These are phyloP conservation scores for Naegleria fowleri DNA, from an alignment of 208 protist genomes.

Conservation along the genomic window DNA sequence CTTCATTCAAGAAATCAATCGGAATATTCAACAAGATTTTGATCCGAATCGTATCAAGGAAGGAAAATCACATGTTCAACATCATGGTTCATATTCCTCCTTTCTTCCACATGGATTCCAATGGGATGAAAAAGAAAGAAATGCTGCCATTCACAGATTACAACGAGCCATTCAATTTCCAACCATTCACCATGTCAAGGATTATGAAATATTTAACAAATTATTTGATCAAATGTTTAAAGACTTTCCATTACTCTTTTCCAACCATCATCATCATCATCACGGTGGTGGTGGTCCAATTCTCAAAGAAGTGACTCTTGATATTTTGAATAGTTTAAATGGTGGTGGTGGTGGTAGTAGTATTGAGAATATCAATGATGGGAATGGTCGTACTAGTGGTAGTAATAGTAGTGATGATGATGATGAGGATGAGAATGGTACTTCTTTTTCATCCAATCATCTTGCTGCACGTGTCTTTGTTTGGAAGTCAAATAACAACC, in stretches of 20 bases:
- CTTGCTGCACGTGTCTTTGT: background rate
- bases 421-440: too few species aligned
- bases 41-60: background rate
- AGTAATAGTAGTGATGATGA: too few species aligned
- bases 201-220: background rate
- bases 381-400: too few species aligned
- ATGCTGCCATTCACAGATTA: background rate
- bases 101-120: too few species aligned
- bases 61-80: background rate
- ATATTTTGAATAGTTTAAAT: background rate
- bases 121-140: background rate
- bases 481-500: background rate
- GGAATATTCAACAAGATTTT: background rate
- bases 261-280: too few species aligned
- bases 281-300: background rate
- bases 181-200: background rate
- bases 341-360: too few species aligned
- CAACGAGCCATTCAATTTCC: background rate
- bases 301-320: background rate
- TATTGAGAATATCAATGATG: too few species aligned
- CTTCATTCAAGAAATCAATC: background rate
- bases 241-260: background rate
- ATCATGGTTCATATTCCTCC: too few species aligned
- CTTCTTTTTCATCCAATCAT: too few species aligned
- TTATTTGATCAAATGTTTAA: background rate